Evolutionary conservation across 805 yeast species (phyloP).

Genomic region (Scheffersomyces amazonensis): DNA sequence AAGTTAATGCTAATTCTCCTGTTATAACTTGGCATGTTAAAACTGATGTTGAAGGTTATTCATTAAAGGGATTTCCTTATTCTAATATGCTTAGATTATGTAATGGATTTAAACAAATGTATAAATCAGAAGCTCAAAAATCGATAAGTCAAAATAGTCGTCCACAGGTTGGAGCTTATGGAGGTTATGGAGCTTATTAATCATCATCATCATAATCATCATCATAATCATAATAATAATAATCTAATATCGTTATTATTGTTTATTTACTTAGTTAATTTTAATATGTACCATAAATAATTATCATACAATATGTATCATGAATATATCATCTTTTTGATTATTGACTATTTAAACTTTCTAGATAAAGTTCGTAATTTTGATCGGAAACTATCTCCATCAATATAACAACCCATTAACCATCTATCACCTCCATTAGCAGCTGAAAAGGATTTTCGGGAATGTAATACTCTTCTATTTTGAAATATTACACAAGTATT

Average conservation of each 20-base stretch:
- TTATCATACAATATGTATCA: no score
- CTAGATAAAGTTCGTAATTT: slow-evolving; percentile 37
- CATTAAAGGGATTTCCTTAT: slow-evolving; percentile 73
- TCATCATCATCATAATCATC: no score
- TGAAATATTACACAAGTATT: slow-evolving; percentile 66
- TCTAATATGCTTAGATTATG: slow-evolving; percentile 87
- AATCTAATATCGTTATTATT: no score
- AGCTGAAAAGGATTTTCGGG: slow-evolving; percentile 46
- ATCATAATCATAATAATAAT: no score
- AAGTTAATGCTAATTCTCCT: slow-evolving; percentile 66
- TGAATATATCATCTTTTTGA: no score
- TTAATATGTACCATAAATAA: no score
- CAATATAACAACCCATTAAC: slow-evolving; percentile 75
- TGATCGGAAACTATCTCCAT: slow-evolving; percentile 69
- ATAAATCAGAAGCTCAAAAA: slow-evolving; percentile 31
- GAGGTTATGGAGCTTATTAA: slow-evolving; percentile 16
- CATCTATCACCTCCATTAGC: slow-evolving; percentile 54
- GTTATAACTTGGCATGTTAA: slow-evolving; percentile 86
- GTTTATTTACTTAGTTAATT: no score
- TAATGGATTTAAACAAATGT: slow-evolving; percentile 87
- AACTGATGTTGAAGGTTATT: slow-evolving; percentile 85
- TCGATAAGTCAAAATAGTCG: slow-evolving; percentile 11
- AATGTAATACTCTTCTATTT: slow-evolving; percentile 69
- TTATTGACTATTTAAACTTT: slow-evolving; percentile 3
- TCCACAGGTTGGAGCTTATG: slow-evolving; percentile 15